A percentile compares a stretch with the other conserved stretches of the same genome.
Conservation (phyloP, 2,329 filamentous ascomycete species). For the Zarea fungicola region DNA sequence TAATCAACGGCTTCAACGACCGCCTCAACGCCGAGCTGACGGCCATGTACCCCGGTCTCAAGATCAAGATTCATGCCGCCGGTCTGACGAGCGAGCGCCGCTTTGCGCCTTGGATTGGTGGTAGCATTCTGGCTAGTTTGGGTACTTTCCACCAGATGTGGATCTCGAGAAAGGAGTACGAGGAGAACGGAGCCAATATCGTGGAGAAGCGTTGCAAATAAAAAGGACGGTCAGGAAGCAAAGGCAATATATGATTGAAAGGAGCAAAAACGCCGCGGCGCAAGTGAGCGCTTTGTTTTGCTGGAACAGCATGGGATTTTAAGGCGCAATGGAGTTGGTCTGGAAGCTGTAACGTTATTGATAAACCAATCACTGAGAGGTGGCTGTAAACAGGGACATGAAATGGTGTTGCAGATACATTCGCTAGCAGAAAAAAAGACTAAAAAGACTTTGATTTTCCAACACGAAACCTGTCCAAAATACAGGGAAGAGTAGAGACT, state of each 20-base stretch:
- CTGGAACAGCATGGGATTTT: constrained; percentile 8
- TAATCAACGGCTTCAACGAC: constrained; percentile 90
- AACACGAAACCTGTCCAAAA: too few relatives aligned
- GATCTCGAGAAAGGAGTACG: constrained; percentile 96
- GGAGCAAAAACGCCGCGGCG: not conserved
- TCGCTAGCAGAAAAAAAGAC: constrained; percentile 1
- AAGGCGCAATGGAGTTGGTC: constrained; percentile 12
- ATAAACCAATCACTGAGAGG: not conserved
- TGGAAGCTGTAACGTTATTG: constrained; percentile 2
- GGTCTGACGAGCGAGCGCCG: constrained; percentile 82
- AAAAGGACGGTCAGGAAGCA: constrained; percentile 7
- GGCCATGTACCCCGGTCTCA: constrained; percentile 73
- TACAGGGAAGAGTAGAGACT: too few relatives aligned
- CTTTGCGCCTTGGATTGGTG: constrained; percentile 93
- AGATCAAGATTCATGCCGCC: constrained; percentile 83
- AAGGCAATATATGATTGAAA: not conserved
- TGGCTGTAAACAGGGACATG: not conserved
- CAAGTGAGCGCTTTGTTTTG: constrained; percentile 3
- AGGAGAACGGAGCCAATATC: constrained; percentile 85
- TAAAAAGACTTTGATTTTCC: constrained; percentile 4
- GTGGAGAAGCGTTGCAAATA: constrained; percentile 97
- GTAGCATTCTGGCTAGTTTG: constrained; percentile 89
- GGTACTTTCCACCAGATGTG: constrained; percentile 99
- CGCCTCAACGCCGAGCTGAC: constrained; percentile 80
- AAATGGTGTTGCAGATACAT: not conserved